Conservation (phyloP, 176 grass and related monocot species). For the Aegilops umbellulata region DNA sequence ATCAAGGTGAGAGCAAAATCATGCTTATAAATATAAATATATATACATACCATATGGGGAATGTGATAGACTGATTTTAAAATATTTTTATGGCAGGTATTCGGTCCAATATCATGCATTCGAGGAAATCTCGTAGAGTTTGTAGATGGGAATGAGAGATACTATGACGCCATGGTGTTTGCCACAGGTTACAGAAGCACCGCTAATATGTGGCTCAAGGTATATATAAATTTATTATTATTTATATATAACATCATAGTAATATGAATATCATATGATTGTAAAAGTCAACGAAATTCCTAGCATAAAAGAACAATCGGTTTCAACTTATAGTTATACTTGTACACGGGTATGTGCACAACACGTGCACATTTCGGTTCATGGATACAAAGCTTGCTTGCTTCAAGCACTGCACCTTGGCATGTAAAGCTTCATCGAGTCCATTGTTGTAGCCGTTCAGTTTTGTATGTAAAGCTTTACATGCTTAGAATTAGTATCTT, state of each 20-base stretch:
- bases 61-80: neutral
- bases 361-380: too few relatives aligned
- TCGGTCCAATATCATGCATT: slow-evolving; percentile 34
- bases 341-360: too few relatives aligned
- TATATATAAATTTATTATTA: neutral
- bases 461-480: too few relatives aligned
- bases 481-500: too few relatives aligned
- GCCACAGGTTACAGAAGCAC: slow-evolving; percentile 60
- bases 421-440: too few relatives aligned
- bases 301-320: neutral
- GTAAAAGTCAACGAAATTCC: neutral
- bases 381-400: too few relatives aligned
- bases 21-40: neutral
- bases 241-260: neutral
- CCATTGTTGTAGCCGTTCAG: too few relatives aligned
- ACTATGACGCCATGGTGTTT: slow-evolving; percentile 54
- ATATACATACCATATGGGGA: neutral
- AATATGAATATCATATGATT: neutral
- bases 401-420: too few relatives aligned
- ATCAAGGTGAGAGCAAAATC: slow-evolving; percentile 36
- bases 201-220: slow-evolving; percentile 57
- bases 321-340: neutral
- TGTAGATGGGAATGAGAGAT: slow-evolving; percentile 28
- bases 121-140: slow-evolving; percentile 40
- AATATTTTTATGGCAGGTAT: slow-evolving; percentile 32